These are phyloP conservation scores for Ophiostoma sp. DNA, from an alignment of 2,329 filamentous ascomycete species.

Conservation along the genomic window DNA sequence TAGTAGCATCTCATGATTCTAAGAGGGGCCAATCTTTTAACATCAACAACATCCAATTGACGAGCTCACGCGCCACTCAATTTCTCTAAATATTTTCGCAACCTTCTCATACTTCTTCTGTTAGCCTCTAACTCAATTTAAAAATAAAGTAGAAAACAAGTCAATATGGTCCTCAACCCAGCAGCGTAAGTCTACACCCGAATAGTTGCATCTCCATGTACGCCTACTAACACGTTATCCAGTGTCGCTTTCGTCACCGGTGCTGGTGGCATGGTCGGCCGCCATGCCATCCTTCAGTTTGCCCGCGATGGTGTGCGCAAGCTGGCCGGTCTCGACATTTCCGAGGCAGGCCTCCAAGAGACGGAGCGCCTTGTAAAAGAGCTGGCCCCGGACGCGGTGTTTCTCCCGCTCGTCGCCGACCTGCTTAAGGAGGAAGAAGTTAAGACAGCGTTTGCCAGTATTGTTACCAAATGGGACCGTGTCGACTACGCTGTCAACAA, in stretches of 20 bases:
- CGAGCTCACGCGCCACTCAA: too few relatives aligned
- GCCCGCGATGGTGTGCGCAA: slow-evolving; percentile 11
- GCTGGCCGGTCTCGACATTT: not conserved
- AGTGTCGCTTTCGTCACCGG: not conserved
- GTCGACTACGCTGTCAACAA: slow-evolving; percentile 17
- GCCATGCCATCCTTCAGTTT: not conserved
- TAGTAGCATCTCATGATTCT: not conserved
- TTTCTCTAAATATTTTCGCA: too few relatives aligned
- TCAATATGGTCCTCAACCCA: not conserved
- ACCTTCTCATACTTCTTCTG: too few relatives aligned
- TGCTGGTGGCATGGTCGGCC: slow-evolving; percentile 8
- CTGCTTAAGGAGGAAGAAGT: not conserved
- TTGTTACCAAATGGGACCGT: not conserved
- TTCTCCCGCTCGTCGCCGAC: not conserved
- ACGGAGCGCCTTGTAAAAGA: not conserved
- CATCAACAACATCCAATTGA: not conserved
- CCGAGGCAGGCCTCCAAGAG: not conserved
- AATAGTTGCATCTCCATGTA: not conserved
- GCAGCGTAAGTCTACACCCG: not conserved
- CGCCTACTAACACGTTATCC: not conserved
- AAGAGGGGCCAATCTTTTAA: not conserved
- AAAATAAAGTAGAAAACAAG: not conserved
- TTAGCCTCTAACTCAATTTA: not conserved
- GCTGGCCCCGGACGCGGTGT: not conserved
- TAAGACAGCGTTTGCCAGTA: slow-evolving; percentile 1